phyloP scores from a whole-genome alignment of 306 rosid species.

The Rubus idaeus region DNA sequence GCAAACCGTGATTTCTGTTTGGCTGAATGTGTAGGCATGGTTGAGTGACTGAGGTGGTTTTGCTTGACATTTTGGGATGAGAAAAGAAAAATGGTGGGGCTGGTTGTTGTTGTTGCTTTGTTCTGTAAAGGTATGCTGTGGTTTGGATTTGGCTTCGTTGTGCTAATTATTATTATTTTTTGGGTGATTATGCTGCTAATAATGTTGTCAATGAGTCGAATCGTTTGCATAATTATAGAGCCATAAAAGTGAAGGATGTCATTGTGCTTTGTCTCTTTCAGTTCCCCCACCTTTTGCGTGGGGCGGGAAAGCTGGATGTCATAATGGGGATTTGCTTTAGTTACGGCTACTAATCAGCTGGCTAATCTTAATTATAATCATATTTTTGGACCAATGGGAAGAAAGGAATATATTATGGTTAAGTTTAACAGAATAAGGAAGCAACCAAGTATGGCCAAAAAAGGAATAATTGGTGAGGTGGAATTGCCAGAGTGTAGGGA shows the following conservation, averaged over 20 bases:
- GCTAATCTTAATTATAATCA: neutral
- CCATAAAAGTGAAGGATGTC: neutral
- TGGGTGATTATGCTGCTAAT: neutral
- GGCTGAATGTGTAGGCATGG: neutral
- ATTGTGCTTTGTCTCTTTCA: slow-evolving; percentile 15
- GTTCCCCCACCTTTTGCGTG: slow-evolving; percentile 12
- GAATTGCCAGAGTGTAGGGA: neutral
- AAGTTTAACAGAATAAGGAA: neutral
- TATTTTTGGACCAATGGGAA: neutral
- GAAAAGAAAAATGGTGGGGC: neutral
- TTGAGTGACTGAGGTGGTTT: neutral
- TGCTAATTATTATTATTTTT: neutral
- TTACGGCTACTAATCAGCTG: slow-evolving; percentile 25
- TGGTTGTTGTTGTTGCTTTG: neutral
- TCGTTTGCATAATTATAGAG: neutral
- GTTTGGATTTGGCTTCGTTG: neutral
- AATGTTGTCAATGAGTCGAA: neutral
- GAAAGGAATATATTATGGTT: neutral
- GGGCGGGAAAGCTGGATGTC: slow-evolving; percentile 36
- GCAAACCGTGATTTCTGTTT: slow-evolving; percentile 4
- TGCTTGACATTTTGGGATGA: neutral
- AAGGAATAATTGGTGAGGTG: neutral
- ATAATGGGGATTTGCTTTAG: neutral
- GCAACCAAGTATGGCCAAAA: neutral
- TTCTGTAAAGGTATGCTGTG: neutral